These are phyloP conservation scores for Syncephalastrum sp. DNA, from an alignment of 371 early-diverging fungal genomes.

Conservation along the genomic window DNA sequence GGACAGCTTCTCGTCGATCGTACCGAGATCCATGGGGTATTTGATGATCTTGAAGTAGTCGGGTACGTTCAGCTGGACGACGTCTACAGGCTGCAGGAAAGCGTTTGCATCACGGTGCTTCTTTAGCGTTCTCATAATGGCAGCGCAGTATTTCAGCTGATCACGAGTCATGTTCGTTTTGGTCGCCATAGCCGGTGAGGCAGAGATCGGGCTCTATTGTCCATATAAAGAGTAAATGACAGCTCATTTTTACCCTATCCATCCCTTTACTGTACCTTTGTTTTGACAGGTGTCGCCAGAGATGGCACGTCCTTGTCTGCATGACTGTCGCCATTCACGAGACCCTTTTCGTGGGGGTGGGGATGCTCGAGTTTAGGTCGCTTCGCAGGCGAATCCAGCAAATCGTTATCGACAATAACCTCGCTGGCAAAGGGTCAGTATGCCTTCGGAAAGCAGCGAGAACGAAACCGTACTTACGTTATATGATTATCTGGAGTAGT, in stretches of 20 bases:
- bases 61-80: constrained; percentile 83
- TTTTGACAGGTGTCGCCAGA: neutral
- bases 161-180: constrained; percentile 63
- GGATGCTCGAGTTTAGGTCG: no score
- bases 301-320: no score
- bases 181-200: constrained; percentile 12
- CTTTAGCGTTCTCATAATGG: constrained; percentile 72
- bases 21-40: constrained; percentile 96
- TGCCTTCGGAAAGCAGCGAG: no score
- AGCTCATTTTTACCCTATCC: neutral
- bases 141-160: constrained; percentile 74
- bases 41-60: constrained; percentile 91
- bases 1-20: constrained; percentile 86
- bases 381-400: no score
- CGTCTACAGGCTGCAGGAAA: constrained; percentile 93
- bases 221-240: neutral
- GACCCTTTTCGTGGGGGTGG: no score
- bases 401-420: no score
- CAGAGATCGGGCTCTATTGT: constrained; percentile 16
- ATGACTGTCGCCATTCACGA: no score
- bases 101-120: constrained; percentile 70
- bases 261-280: constrained; percentile 1
- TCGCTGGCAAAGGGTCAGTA: no score
- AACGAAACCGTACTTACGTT: no score
- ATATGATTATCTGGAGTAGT: no score